Evolutionary conservation across 2,329 filamentous ascomycete species (phyloP).

Genomic region (Diaporthe citriasiana): DNA sequence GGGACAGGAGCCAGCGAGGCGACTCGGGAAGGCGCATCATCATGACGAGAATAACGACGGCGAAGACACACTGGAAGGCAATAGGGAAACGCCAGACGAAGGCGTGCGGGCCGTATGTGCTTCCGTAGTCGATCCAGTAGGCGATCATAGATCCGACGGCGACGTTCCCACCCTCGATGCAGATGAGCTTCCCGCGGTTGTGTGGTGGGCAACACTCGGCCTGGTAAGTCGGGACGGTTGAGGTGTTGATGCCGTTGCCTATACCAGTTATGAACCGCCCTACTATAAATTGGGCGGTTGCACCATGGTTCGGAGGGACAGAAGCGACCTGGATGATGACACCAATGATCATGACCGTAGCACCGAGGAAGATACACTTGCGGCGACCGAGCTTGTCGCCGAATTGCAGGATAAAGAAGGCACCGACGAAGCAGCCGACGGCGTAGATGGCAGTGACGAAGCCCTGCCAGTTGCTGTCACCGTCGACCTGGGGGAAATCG

Average conservation of each 20-base stretch:
- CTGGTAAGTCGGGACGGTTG: constrained; percentile 60
- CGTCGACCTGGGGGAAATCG: constrained; percentile 51
- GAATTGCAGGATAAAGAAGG: constrained; percentile 56
- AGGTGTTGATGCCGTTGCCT: constrained; percentile 65
- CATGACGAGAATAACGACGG: constrained; percentile 57
- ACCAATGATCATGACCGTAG: constrained; percentile 67
- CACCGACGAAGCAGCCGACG: constrained; percentile 59
- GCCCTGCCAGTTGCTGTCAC: constrained; percentile 51
- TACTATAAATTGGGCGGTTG: constrained; percentile 63
- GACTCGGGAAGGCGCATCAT: constrained; percentile 65
- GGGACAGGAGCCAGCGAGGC: constrained; percentile 62
- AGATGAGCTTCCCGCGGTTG: constrained; percentile 73
- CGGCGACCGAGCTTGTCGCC: constrained; percentile 69
- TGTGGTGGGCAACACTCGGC: constrained; percentile 60
- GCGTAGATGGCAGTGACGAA: constrained; percentile 59
- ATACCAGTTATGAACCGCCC: constrained; percentile 65
- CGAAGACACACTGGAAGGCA: constrained; percentile 59
- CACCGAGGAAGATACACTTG: constrained; percentile 67
- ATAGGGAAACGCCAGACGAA: constrained; percentile 58
- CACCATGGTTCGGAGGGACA: constrained; percentile 60
- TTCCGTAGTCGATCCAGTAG: constrained; percentile 60
- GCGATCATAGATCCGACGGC: constrained; percentile 59
- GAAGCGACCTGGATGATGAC: constrained; percentile 67
- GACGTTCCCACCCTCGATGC: constrained; percentile 64
- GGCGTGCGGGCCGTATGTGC: constrained; percentile 50